Base-by-base conservation (phyloP, 176 grass and related monocot genomes). In the Alloteropsis semialata region DNA sequence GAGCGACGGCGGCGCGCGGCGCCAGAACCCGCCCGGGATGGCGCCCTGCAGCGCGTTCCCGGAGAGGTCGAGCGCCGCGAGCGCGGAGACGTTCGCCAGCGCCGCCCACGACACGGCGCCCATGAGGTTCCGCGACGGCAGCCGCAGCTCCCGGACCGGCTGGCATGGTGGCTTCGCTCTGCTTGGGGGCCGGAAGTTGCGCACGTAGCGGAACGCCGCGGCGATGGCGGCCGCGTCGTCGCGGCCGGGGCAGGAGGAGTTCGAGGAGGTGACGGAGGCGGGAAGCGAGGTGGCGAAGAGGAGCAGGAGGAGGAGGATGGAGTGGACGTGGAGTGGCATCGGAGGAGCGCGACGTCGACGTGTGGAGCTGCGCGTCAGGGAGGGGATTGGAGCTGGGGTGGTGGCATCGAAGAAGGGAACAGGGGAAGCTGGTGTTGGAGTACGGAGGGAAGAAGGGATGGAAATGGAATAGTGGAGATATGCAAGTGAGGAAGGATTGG, bases 1-100 rank as follows among this genome's bases (percentile, higher is more conserved):
- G 53, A 99, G 96, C 54, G 87, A 55, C 6, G 89, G 89, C 66
- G 84, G 89, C 66, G 84, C 43, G 60, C 80, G 89, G 60, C 82
- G 90, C 96, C 91, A 99, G 80, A 96, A 92, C 0, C 62, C 44
- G 5, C 89, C 88, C 22, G 89, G 83, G 65, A 99, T 90, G 75
- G 89, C 87, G 60, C 93, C 93, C 69, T 90, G 80, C 22, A 99
- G 92, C 21, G 87, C 76, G 89, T 99, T 99, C 13, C 91, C 90
- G 34, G 91, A 96, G 30, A 99, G 92, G 80, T 96, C 87, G 68
- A 99, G 69, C n/a, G 33, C 5, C 5, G 43, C 67, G 42, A 99
- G 96, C 19, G 67, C 78, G 41, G 96, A 87, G 25, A 99, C 65
- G 91, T 92, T 94, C 0, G 87, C 72, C 0, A 99, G 89, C 46